These are phyloP conservation scores for Flagelloscypha sp. DNA, from an alignment of 768 basidiomycete species.

Conservation along the genomic window DNA sequence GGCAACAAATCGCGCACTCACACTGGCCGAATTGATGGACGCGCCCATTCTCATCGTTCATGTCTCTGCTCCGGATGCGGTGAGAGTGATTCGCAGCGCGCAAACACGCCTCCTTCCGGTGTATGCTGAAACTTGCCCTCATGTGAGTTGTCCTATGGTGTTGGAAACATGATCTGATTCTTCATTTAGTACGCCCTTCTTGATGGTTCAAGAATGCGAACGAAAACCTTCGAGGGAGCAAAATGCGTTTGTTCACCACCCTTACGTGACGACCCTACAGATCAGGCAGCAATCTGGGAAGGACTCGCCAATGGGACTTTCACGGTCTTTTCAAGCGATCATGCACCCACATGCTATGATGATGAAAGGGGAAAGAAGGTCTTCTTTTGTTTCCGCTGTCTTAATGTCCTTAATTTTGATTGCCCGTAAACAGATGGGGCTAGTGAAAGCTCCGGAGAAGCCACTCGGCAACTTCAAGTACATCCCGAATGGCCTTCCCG, in stretches of 20 bases:
- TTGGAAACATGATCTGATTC: no score
- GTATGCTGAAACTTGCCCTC: conserved; percentile 15
- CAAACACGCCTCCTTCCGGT: conserved; percentile 14
- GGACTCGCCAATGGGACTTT: conserved; percentile 16
- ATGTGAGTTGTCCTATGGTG: no score
- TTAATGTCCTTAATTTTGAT: background rate
- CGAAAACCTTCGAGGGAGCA: conserved; percentile 12
- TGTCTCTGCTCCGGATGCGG: conserved; percentile 10
- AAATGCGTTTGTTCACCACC: conserved; percentile 15
- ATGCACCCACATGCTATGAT: conserved; percentile 21
- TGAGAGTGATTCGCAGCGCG: conserved; percentile 11
- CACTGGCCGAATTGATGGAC: conserved; percentile 13
- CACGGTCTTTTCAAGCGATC: conserved; percentile 23
- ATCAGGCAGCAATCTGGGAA: conserved; percentile 13
- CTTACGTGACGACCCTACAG: conserved; percentile 9
- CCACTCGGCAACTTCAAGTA: conserved; percentile 19
- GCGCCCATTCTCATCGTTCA: conserved; percentile 14
- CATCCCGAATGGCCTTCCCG: conserved; percentile 27
- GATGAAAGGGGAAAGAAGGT: conserved; percentile 20
- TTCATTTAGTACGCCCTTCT: conserved; percentile 13
- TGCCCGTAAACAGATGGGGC: conserved; percentile 6
- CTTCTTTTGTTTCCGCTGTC: background rate
- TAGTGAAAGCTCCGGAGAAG: conserved; percentile 16
- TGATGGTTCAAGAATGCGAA: conserved; percentile 10
- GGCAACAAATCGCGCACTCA: conserved; percentile 11